Evolutionary conservation across 2,329 filamentous ascomycete genomes (phyloP), one percentile per base, ranked within the genome.

Genomic region (Bertia moriformis): DNA sequence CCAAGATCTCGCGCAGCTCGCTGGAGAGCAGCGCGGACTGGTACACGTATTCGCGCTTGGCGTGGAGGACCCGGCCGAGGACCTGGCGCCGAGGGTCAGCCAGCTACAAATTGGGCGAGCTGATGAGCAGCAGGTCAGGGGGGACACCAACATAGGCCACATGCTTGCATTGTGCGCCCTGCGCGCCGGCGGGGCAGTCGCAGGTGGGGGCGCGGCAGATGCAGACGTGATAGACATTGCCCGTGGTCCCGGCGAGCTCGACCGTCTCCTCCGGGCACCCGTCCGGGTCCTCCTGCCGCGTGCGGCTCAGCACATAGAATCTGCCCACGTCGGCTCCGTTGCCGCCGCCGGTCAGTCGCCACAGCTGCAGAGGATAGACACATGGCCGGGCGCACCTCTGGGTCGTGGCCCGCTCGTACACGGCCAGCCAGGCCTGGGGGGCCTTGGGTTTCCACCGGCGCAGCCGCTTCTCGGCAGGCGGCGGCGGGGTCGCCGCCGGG

Each of bases 101-200:
- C n/a, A n/a, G n/a, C n/a, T n/a, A n/a, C n/a, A n/a, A n/a, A n/a
- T n/a, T n/a, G n/a, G n/a, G n/a, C n/a, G n/a, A n/a, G n/a, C n/a
- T n/a, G 1, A 18, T 12, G 18, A 27, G 18, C 30, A 10, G 14
- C 4, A 12, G n/a, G n/a, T n/a, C n/a, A n/a, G 33, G 7, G 7
- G n/a, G 15, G 14, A 12, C 3, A 54, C 58, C 30, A 47, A 69
- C 70, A 48, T 75, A 82, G 33, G 79, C 43, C 18, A 76, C 58
- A 46, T 83, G 78, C 49, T 82, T 82, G 65, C 77, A 80, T 43
- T 77, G 71, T 20, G 71, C 64, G 0, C 71, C 69, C 22, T 62
- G 61, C 18, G 42, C 46, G 1, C 62, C 65, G 41, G 77, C 65
- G 1, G 73, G 72, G 43, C 75, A 79, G 38, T 63, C 59, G 50